phyloP scores from a whole-genome alignment of 2,329 filamentous ascomycete genomes.

The Colletotrichum kahawae region DNA sequence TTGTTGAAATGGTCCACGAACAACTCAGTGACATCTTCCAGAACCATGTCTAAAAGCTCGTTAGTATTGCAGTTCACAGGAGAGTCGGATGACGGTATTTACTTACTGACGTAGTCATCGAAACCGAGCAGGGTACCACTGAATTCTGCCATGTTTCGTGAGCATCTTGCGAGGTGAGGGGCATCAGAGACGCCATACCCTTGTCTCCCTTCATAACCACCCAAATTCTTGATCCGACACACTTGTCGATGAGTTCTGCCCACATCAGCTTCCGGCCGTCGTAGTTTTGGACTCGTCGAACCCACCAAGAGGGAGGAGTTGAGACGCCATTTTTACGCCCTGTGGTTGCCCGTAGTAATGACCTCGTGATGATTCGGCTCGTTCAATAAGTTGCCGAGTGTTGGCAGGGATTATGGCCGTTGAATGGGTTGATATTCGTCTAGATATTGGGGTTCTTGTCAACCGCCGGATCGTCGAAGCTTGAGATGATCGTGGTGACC shows the following conservation, averaged over 20 bases:
- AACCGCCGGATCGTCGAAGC: background rate
- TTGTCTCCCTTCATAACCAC: constrained; percentile 99
- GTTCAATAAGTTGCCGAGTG: background rate
- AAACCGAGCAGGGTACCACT: constrained; percentile 93
- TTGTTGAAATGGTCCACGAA: constrained; percentile 46
- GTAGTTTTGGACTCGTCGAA: background rate
- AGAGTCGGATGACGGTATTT: background rate
- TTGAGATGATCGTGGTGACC: constrained; percentile 6
- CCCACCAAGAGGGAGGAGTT: constrained; percentile 71
- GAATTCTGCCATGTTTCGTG: constrained; percentile 70
- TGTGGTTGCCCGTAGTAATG: background rate
- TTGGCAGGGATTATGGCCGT: background rate
- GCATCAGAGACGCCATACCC: constrained; percentile 57
- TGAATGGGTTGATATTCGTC: background rate
- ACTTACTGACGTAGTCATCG: constrained; percentile 99
- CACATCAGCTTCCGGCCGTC: constrained; percentile 24
- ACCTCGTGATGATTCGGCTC: background rate
- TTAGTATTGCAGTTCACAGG: constrained; percentile 21
- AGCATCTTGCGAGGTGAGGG: background rate
- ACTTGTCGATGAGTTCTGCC: constrained; percentile 97
- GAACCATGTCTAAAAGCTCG: constrained; percentile 81
- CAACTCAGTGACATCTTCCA: constrained; percentile 98
- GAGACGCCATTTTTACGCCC: constrained; percentile 66
- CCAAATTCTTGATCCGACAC: constrained; percentile 97
- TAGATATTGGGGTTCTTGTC: background rate